These are phyloP conservation scores for Globisporangium paddicum DNA, from an alignment of 352 stramenopile species.

Conservation along the genomic window DNA sequence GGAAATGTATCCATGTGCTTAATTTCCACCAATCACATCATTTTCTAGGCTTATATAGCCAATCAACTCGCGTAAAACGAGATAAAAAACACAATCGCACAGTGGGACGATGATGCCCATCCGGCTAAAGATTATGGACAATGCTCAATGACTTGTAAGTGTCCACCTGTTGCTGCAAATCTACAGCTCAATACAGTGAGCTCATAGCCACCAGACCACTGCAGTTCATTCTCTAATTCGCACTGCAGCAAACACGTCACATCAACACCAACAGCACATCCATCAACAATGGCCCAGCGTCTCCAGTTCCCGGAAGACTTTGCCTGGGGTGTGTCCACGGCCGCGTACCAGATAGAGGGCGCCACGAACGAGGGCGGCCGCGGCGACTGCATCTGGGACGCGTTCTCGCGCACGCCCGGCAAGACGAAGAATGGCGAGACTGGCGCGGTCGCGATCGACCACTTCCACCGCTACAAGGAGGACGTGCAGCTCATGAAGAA, in stretches of 20 bases:
- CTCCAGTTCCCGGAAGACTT: conserved; percentile 58
- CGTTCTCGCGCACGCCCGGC: conserved; percentile 59
- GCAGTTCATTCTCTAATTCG: conserved; percentile 13
- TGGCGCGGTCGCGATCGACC: conserved; percentile 85
- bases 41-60: neutral
- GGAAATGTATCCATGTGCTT: neutral
- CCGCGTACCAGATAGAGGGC: conserved; percentile 92
- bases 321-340: conserved; percentile 82
- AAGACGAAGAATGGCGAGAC: conserved; percentile 71
- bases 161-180: neutral
- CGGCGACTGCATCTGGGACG: conserved; percentile 88
- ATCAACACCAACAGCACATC: neutral
- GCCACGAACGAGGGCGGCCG: conserved; percentile 74
- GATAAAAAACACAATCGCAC: neutral
- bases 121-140: neutral
- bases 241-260: neutral
- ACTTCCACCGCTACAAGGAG: conserved; percentile 77
- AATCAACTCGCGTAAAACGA: neutral
- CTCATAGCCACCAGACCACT: neutral
- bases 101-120: neutral
- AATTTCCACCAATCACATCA: neutral
- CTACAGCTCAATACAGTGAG: neutral
- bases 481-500: conserved; percentile 84
- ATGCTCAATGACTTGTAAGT: neutral
- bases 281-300: conserved; percentile 17